Evolutionary conservation across 331 rosid genomes (phyloP).

Genomic region (Acacia concinna): DNA sequence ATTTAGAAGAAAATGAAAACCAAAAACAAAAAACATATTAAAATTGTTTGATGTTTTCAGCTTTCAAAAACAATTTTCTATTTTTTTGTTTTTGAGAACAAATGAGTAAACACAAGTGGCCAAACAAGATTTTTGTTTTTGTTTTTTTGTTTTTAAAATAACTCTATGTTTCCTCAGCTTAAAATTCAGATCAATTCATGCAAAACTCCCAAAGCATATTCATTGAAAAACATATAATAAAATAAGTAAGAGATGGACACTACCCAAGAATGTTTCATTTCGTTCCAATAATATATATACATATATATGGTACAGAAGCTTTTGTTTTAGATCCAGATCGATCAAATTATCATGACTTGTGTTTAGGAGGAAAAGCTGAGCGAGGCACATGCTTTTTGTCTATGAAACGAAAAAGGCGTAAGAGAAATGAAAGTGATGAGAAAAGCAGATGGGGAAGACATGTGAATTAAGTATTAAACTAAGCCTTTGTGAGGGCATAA

Average conservation of each 20-base stretch:
- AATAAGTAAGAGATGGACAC: background rate
- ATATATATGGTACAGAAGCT: background rate
- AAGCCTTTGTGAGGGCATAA: background rate
- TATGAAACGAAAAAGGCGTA: background rate
- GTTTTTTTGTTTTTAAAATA: too few relatives aligned
- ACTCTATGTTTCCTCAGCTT: background rate
- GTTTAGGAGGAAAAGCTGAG: constrained; percentile 27
- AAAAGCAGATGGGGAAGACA: background rate
- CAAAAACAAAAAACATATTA: too few relatives aligned
- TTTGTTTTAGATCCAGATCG: constrained; percentile 39
- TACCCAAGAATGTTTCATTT: background rate
- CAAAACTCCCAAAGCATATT: background rate
- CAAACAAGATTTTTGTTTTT: too few relatives aligned
- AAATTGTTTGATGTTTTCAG: too few relatives aligned
- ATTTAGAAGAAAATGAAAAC: too few relatives aligned
- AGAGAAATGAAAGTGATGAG: background rate
- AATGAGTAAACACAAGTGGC: too few relatives aligned
- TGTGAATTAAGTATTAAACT: background rate
- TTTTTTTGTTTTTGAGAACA: too few relatives aligned
- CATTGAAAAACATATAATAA: background rate
- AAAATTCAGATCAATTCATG: background rate
- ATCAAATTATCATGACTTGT: background rate
- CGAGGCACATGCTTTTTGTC: constrained; percentile 30
- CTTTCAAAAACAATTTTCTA: too few relatives aligned
- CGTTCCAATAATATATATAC: too few relatives aligned